phyloP scores from a whole-genome alignment of 192 early-diverging fungal genomes.

The Thamnidium elegans region DNA sequence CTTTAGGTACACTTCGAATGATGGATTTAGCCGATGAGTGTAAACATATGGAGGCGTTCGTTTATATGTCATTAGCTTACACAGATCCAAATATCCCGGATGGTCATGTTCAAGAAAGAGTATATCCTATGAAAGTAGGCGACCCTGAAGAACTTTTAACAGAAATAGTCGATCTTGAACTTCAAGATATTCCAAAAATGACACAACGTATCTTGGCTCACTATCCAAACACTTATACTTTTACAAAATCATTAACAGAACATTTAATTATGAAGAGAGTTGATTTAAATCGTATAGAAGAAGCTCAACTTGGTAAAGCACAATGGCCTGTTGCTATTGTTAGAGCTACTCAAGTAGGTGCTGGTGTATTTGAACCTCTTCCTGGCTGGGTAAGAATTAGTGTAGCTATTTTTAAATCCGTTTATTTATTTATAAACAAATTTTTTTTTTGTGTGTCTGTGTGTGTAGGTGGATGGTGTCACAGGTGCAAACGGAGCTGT shows the following conservation, averaged over 20 bases:
- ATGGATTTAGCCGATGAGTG: constrained; percentile 43
- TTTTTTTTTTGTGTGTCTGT: neutral
- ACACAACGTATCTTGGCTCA: constrained; percentile 32
- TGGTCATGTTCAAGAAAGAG: constrained; percentile 35
- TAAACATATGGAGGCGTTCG: constrained; percentile 35
- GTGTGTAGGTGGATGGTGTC: constrained; percentile 34
- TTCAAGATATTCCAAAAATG: constrained; percentile 40
- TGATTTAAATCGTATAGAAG: constrained; percentile 36
- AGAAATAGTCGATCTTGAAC: constrained; percentile 34
- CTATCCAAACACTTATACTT: constrained; percentile 53
- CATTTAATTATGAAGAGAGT: constrained; percentile 44
- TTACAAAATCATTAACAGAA: constrained; percentile 50
- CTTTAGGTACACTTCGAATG: constrained; percentile 38
- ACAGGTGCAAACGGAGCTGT: constrained; percentile 31
- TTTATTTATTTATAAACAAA: neutral
- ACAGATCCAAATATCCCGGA: constrained; percentile 31
- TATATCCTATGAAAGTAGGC: constrained; percentile 37
- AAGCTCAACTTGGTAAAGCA: constrained; percentile 35
- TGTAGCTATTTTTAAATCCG: neutral
- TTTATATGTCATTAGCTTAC: constrained; percentile 38
- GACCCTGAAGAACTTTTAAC: constrained; percentile 36
- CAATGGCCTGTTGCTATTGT: constrained; percentile 42
- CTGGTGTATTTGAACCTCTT: constrained; percentile 32
- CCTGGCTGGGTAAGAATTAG: constrained; percentile 33
- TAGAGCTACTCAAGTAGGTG: constrained; percentile 34